These are phyloP conservation scores for Fonsecaea multimorphosa DNA, from an alignment of 2,329 filamentous ascomycete species.

Conservation along the genomic window DNA sequence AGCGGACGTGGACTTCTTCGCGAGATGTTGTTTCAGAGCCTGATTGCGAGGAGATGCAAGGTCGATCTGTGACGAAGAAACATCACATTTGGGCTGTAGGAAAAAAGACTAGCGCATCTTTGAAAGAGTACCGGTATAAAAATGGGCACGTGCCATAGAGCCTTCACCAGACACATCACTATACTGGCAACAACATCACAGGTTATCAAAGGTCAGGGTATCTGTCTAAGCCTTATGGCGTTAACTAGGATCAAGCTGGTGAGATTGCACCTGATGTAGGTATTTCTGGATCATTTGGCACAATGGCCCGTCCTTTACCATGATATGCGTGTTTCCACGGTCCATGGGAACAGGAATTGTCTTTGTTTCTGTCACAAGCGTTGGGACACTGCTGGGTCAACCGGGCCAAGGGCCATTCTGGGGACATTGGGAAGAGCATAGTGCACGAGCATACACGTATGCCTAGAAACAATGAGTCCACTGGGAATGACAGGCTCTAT, in stretches of 20 bases:
- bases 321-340: neutral
- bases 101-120: neutral
- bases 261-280: neutral
- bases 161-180: neutral
- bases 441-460: neutral
- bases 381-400: neutral
- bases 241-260: neutral
- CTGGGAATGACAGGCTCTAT: neutral
- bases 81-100: neutral
- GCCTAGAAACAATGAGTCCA: neutral
- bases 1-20: neutral
- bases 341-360: neutral
- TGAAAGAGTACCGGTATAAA: neutral
- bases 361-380: neutral
- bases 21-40: neutral
- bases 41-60: neutral
- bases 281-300: neutral
- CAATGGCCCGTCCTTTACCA: neutral
- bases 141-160: neutral
- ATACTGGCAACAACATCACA: neutral
- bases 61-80: neutral
- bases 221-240: neutral
- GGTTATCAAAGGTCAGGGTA: neutral
- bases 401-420: neutral
- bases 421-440: neutral